These are phyloP conservation scores for Castanea sativa DNA, from an alignment of 306 rosid species.

Conservation along the genomic window DNA sequence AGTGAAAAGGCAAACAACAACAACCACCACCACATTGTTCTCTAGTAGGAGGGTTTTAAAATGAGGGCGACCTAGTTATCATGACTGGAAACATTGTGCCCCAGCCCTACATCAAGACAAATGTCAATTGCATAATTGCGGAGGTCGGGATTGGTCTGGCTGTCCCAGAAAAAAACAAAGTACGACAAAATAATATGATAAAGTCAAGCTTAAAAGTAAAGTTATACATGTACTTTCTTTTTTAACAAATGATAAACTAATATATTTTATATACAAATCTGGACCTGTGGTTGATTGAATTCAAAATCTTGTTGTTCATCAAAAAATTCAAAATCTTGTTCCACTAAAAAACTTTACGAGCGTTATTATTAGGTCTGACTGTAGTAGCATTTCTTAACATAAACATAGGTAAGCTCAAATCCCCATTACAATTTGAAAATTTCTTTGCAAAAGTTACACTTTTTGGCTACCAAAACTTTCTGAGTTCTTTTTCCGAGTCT, in stretches of 20 bases:
- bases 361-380: no score
- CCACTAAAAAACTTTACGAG: no score
- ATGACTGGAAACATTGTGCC: not conserved
- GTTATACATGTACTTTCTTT: no score
- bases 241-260: no score
- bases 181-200: not conserved
- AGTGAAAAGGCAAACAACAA: not conserved
- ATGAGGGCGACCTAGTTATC: not conserved
- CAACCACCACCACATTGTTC: no score
- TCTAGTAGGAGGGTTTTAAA: not conserved
- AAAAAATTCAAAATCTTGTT: no score
- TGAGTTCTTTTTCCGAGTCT: not conserved
- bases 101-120: not conserved
- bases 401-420: not conserved
- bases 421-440: not conserved
- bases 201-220: no score
- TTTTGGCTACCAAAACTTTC: not conserved
- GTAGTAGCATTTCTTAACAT: no score
- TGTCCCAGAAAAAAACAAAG: not conserved
- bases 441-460: not conserved
- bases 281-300: no score
- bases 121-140: not conserved
- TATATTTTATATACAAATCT: no score
- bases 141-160: not conserved
- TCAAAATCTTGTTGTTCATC: no score